Conservation (phyloP, 2,329 filamentous ascomycete genomes). For the Fusarium acutatum region DNA sequence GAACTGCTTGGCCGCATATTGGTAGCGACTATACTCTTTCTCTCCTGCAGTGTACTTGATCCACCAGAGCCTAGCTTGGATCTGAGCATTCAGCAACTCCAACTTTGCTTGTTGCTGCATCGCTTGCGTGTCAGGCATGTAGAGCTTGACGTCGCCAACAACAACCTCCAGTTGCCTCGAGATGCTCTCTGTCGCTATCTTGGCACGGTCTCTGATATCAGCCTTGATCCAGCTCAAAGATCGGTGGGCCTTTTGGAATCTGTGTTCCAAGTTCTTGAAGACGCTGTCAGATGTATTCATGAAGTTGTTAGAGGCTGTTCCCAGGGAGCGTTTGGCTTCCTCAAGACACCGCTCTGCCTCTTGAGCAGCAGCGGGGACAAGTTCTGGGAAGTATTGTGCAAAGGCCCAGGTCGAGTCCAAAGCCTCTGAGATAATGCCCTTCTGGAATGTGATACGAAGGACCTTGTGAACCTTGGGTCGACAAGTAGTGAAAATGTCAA, state of each 20-base stretch:
- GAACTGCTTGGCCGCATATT: slow-evolving; percentile 56
- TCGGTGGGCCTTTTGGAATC: slow-evolving; percentile 33
- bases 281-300: slow-evolving; percentile 43
- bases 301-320: slow-evolving; percentile 44
- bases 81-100: slow-evolving; percentile 60
- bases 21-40: slow-evolving; percentile 57
- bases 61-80: slow-evolving; percentile 66
- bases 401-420: slow-evolving; percentile 56
- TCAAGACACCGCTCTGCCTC: slow-evolving; percentile 50
- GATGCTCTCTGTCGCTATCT: slow-evolving; percentile 25
- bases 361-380: slow-evolving; percentile 51
- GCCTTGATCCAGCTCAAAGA: slow-evolving; percentile 34
- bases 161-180: slow-evolving; percentile 26
- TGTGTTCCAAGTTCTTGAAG: slow-evolving; percentile 32
- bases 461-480: slow-evolving; percentile 69
- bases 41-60: slow-evolving; percentile 60
- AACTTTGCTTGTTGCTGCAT: slow-evolving; percentile 54
- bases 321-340: slow-evolving; percentile 46
- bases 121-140: slow-evolving; percentile 35
- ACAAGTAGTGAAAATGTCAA: slow-evolving; percentile 66
- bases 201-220: slow-evolving; percentile 26
- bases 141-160: slow-evolving; percentile 29
- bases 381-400: slow-evolving; percentile 52
- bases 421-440: slow-evolving; percentile 54
- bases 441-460: slow-evolving; percentile 68